A percentile compares a stretch with the other conserved stretches of the same genome.
Conservation (phyloP, 108 stramenopile species). For the Skeletonema potamos region DNA sequence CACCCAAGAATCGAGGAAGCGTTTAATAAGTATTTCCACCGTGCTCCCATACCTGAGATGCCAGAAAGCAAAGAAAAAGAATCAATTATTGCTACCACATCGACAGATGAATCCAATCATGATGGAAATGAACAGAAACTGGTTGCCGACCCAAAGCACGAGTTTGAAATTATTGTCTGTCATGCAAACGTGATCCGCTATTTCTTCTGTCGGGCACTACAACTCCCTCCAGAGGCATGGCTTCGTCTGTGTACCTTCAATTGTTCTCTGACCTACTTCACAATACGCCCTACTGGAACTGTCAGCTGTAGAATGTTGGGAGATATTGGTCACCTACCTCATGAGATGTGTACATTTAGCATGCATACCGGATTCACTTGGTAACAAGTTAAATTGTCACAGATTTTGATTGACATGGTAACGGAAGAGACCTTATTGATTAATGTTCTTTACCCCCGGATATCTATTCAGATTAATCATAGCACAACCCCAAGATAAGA, state of each 20-base stretch:
- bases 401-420: neutral
- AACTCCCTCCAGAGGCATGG: slow-evolving; percentile 93
- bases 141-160: slow-evolving; percentile 56
- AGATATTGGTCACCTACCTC: slow-evolving; percentile 86
- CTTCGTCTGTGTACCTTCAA: slow-evolving; percentile 89
- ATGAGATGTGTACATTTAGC: slow-evolving; percentile 68
- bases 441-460: neutral
- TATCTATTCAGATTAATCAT: neutral
- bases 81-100: neutral
- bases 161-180: slow-evolving; percentile 93
- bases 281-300: slow-evolving; percentile 81
- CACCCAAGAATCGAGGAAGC: slow-evolving; percentile 86
- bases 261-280: slow-evolving; percentile 85
- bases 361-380: slow-evolving; percentile 80
- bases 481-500: neutral
- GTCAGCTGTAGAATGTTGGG: slow-evolving; percentile 88
- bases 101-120: slow-evolving; percentile 1
- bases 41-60: slow-evolving; percentile 45
- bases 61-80: slow-evolving; percentile 10
- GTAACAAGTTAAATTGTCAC: too few relatives aligned
- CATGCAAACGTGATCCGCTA: slow-evolving; percentile 97
- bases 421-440: neutral
- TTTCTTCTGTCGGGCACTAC: slow-evolving; percentile 89
- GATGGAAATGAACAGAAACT: slow-evolving; percentile 19
- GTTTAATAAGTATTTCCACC: slow-evolving; percentile 86